These are phyloP conservation scores for Neonectria neomacrospora DNA, from an alignment of 2,329 filamentous ascomycete species.

Conservation along the genomic window DNA sequence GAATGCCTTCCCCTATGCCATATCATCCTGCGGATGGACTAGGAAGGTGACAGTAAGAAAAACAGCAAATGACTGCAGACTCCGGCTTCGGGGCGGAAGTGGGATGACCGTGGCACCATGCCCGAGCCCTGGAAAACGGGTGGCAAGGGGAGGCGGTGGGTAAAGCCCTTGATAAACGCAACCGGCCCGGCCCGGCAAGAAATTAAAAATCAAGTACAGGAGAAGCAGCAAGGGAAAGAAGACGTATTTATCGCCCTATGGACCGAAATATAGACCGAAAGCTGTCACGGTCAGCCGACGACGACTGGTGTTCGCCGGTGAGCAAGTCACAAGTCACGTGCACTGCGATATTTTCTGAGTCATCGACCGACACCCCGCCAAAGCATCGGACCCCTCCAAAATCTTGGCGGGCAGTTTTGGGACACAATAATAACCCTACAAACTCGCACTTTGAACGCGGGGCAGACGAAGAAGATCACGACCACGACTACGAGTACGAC, in stretches of 20 bases:
- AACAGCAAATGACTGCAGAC: background rate
- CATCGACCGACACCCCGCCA: slow-evolving; percentile 42
- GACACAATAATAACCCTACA: slow-evolving; percentile 31
- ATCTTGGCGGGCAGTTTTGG: slow-evolving; percentile 32
- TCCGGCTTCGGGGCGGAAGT: slow-evolving; percentile 37
- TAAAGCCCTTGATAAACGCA: background rate
- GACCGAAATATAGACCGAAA: background rate
- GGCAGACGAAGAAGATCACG: slow-evolving; percentile 8
- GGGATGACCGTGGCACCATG: slow-evolving; percentile 35
- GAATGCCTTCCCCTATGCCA: slow-evolving; percentile 15
- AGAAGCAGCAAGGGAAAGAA: background rate
- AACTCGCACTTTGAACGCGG: slow-evolving; percentile 27
- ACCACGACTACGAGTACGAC: slow-evolving; percentile 2
- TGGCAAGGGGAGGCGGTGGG: slow-evolving; percentile 5
- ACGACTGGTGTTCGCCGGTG: slow-evolving; percentile 8
- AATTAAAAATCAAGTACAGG: background rate
- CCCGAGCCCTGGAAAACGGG: slow-evolving; percentile 7
- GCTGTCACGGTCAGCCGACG: background rate
- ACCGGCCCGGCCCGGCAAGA: slow-evolving; percentile 12
- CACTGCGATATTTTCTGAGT: slow-evolving; percentile 31
- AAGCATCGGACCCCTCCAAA: slow-evolving; percentile 43
- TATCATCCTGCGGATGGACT: too few species aligned
- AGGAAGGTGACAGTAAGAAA: background rate
- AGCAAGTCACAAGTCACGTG: slow-evolving; percentile 33
- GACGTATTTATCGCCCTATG: background rate